Percentiles rank a stretch among this genome's conserved stretches.
Conservation (phyloP, 371 early-diverging fungal genomes). For the Capniomyces stellatus region DNA sequence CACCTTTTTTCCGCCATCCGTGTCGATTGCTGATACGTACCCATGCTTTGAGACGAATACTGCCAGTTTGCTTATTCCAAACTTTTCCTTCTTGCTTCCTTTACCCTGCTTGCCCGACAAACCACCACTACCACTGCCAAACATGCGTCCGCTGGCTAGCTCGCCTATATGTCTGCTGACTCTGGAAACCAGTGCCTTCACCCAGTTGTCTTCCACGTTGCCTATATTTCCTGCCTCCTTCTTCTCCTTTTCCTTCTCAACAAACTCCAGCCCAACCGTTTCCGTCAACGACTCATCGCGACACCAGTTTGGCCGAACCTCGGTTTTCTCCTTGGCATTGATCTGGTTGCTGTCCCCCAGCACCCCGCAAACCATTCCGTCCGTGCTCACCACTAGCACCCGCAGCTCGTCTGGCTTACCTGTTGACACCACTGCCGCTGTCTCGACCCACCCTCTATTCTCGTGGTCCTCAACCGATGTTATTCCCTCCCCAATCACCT, state of each 20-base stretch:
- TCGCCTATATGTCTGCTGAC: constrained; percentile 10
- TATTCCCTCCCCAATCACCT: background rate
- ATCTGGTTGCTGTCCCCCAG: constrained; percentile 2
- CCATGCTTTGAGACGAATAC: constrained; percentile 58
- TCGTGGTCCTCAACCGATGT: background rate
- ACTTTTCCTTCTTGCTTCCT: constrained; percentile 32
- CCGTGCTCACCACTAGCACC: constrained; percentile 13
- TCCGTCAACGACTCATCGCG: background rate
- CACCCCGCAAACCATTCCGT: constrained; percentile 13
- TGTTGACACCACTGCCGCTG: background rate
- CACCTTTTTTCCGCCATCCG: constrained; percentile 45
- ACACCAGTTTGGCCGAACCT: background rate
- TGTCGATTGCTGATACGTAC: constrained; percentile 64
- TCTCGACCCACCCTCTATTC: background rate
- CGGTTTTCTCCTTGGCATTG: background rate
- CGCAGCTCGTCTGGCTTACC: constrained; percentile 4
- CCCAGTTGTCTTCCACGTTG: constrained; percentile 1
- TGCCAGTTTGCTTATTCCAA: constrained; percentile 70
- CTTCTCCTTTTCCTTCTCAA: background rate
- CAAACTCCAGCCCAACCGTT: background rate
- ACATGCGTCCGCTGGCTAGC: constrained; percentile 7
- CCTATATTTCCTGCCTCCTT: constrained; percentile 7
- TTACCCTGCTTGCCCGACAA: constrained; percentile 11
- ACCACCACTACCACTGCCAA: constrained; percentile 7
- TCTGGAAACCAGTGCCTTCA: constrained; percentile 6